These are phyloP conservation scores for Pleodorina starrii DNA, from an alignment of 139 green algal genomes.

Conservation along the genomic window DNA sequence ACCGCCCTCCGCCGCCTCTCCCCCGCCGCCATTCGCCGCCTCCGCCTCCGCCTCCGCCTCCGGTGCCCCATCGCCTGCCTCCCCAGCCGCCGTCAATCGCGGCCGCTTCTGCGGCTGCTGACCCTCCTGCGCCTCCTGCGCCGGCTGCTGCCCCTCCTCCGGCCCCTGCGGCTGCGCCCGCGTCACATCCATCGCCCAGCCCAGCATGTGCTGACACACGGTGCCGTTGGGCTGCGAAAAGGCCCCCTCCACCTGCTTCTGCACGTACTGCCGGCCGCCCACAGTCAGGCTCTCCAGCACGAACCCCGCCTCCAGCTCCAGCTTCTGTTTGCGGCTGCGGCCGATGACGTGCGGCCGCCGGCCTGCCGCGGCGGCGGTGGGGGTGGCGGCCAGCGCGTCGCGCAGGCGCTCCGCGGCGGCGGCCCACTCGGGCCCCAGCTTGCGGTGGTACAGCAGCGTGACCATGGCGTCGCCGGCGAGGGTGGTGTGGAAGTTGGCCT, in stretches of 20 bases:
- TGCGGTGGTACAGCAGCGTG: constrained; percentile 90
- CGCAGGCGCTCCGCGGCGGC: constrained; percentile 11
- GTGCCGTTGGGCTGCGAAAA: constrained; percentile 95
- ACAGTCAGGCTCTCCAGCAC: constrained; percentile 80
- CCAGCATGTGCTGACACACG: constrained; percentile 91
- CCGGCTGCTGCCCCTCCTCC: background rate
- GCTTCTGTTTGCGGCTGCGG: constrained; percentile 85
- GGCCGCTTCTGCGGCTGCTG: background rate
- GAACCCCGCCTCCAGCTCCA: constrained; percentile 71
- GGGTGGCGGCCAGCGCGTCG: constrained; percentile 24
- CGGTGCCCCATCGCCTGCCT: background rate
- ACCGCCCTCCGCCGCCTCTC: background rate
- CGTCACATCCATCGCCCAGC: constrained; percentile 83
- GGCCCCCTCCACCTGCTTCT: constrained; percentile 83
- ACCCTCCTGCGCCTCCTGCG: background rate
- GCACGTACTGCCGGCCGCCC: background rate
- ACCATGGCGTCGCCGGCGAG: constrained; percentile 88
- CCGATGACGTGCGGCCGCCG: constrained; percentile 64
- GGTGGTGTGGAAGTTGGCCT: constrained; percentile 94
- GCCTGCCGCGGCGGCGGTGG: constrained; percentile 27
- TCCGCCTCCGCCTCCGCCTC: background rate
- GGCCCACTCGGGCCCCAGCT: constrained; percentile 70
- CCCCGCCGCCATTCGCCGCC: background rate
- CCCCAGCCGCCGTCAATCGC: background rate
- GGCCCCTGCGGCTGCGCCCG: constrained; percentile 19